Conservation (phyloP, 2,329 filamentous ascomycete species). For the Fusarium mexicanum region DNA sequence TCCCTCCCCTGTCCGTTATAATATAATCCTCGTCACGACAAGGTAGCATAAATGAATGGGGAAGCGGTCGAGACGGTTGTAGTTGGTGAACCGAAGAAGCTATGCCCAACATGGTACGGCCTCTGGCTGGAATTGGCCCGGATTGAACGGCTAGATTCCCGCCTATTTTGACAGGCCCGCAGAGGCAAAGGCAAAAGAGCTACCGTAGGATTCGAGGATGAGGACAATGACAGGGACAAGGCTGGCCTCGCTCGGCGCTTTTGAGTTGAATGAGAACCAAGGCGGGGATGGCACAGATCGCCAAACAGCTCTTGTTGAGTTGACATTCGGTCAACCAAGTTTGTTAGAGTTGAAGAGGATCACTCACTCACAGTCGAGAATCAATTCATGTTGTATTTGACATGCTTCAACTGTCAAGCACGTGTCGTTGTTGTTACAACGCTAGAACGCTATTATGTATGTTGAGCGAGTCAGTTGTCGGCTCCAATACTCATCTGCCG, state of each 20-base stretch:
- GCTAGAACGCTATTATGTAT: background rate
- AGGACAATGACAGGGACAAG: background rate
- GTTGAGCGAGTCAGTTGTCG: background rate
- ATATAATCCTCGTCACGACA: constrained; percentile 27
- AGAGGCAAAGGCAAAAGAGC: background rate
- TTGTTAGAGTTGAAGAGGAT: background rate
- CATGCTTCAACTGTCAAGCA: background rate
- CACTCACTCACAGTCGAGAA: background rate
- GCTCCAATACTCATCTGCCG: background rate
- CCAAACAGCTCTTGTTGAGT: constrained; percentile 1
- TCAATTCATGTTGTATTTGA: background rate
- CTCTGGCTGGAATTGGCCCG: constrained; percentile 22
- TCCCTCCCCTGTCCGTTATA: background rate
- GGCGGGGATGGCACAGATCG: constrained; percentile 13
- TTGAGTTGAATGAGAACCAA: background rate
- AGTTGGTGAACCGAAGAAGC: constrained; percentile 25
- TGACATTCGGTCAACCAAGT: background rate
- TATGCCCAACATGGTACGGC: constrained; percentile 34
- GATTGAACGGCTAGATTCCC: constrained; percentile 39
- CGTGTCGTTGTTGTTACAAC: background rate
- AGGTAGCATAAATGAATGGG: constrained; percentile 26
- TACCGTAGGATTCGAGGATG: background rate
- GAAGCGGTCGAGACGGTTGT: constrained; percentile 22
- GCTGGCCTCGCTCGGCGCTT: background rate
- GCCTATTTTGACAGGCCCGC: constrained; percentile 32